Conservation (phyloP, 2,329 filamentous ascomycete genomes). For the Fusarium phyllophilum region DNA sequence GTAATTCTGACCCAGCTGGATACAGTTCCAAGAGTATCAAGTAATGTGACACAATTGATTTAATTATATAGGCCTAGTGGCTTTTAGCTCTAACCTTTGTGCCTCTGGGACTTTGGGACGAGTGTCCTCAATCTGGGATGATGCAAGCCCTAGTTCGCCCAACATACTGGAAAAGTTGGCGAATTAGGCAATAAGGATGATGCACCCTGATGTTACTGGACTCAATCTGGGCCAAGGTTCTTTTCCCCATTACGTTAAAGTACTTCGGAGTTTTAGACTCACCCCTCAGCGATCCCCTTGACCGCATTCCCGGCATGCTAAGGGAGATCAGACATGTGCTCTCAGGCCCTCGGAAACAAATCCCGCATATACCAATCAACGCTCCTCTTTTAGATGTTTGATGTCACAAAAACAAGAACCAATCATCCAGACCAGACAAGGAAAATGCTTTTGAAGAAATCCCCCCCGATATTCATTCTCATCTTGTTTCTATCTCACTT, state of each 20-base stretch:
- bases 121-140: neutral
- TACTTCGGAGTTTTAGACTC: neutral
- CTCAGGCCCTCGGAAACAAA: neutral
- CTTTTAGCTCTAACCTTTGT: accelerated
- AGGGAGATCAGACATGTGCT: neutral
- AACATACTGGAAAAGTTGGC: neutral
- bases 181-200: too few species aligned
- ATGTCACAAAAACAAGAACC: neutral
- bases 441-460: neutral
- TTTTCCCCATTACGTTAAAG: neutral
- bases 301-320: neutral
- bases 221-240: neutral
- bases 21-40: neutral
- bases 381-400: neutral
- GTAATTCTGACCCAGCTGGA: accelerated
- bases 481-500: neutral
- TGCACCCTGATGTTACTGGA: neutral
- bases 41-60: neutral
- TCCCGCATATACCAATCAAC: neutral
- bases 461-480: too few species aligned
- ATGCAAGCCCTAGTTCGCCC: neutral
- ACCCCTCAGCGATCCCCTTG: neutral
- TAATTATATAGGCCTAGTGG: neutral
- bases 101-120: neutral
- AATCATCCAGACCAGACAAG: neutral